These are phyloP conservation scores for Circinella minor DNA, from an alignment of 371 early-diverging fungal genomes.

Conservation along the genomic window DNA sequence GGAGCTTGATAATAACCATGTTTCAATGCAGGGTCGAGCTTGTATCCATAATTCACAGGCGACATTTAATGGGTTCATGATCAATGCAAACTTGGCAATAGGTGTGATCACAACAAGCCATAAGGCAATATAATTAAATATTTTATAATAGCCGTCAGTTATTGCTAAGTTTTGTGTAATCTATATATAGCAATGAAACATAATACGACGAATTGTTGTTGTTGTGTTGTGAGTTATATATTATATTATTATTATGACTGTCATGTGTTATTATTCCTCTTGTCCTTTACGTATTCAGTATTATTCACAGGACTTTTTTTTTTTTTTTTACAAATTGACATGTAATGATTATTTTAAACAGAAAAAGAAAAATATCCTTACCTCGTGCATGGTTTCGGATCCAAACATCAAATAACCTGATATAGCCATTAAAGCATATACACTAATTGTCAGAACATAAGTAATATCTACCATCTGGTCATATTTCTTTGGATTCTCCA, in stretches of 20 bases:
- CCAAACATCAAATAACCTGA: conserved; percentile 84
- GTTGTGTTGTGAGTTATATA: too few species aligned
- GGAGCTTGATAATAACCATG: conserved; percentile 11
- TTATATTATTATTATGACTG: too few species aligned
- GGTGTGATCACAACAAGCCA: conserved; percentile 36
- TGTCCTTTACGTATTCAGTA: too few species aligned
- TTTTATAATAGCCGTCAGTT: conserved; percentile 35
- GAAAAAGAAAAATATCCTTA: conserved; percentile 18
- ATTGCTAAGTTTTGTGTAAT: conserved; percentile 67
- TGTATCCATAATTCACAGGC: conserved; percentile 47
- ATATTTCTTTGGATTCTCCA: conserved; percentile 59
- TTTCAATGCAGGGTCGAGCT: conserved; percentile 15
- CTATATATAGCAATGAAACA: conserved; percentile 65
- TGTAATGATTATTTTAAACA: background rate
- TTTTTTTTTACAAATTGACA: background rate
- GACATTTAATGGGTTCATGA: conserved; percentile 59
- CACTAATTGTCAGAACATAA: conserved; percentile 33
- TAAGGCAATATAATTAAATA: conserved; percentile 26
- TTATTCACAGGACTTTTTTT: too few species aligned
- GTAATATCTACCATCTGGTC: conserved; percentile 45
- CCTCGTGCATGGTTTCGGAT: conserved; percentile 57
- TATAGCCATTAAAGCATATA: conserved; percentile 39
- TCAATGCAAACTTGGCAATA: conserved; percentile 48
- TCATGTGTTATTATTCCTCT: too few species aligned
- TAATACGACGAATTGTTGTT: too few species aligned